Evolutionary conservation across 2,329 filamentous ascomycete genomes (phyloP), one percentile per base, ranked within the genome.

Genomic region (Lasiodiplodia sp.): DNA sequence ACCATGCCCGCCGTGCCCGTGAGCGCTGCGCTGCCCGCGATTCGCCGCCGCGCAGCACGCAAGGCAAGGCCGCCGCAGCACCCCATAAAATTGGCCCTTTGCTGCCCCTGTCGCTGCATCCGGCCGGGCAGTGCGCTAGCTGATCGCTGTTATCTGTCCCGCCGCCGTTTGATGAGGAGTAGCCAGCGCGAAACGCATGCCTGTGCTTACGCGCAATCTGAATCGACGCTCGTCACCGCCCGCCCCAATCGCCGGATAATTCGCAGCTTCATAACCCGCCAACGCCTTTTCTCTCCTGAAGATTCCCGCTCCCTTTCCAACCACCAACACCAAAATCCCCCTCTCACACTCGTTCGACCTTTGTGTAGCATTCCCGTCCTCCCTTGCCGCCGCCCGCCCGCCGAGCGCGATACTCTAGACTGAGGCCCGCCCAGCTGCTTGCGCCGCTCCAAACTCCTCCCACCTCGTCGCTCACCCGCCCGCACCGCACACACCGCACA

Each of bases 401-500:
- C 53, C 52, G 49, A 28, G 38, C 47, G 37, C 52, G 56, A 51
- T 12, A 52, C 28, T 37, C 60, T 64, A 60, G 21, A 38, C 37
- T 18, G 44, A 51, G 60, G 31, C n/a, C 60, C 47, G 60, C 60
- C 60, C 60, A 63, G 60, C 60, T 64, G 23, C 28, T 18, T 64
- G 60, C 60, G 60, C 51, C 68, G 23, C 63, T 12, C 28, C 38
- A 23, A 47, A 44, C 69, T 66, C 37, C 69, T 72, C 73, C 67
- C 66, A 52, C 34, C 57, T 67, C 60, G 10, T 47, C 40, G 40
- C 40, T n/a, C 23, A 38, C 12, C 31, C 67, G 21, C 38, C n/a
- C 52, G n/a, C 67, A 76, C 70, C 77, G 91, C 91, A 88, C 86
- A 84, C 75, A 91, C 87, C 78, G 47, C 58, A 65, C 52, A 57